Evolutionary conservation across 164 flowering plant species (phyloP).

Genomic region (Liriodendron chinense): DNA sequence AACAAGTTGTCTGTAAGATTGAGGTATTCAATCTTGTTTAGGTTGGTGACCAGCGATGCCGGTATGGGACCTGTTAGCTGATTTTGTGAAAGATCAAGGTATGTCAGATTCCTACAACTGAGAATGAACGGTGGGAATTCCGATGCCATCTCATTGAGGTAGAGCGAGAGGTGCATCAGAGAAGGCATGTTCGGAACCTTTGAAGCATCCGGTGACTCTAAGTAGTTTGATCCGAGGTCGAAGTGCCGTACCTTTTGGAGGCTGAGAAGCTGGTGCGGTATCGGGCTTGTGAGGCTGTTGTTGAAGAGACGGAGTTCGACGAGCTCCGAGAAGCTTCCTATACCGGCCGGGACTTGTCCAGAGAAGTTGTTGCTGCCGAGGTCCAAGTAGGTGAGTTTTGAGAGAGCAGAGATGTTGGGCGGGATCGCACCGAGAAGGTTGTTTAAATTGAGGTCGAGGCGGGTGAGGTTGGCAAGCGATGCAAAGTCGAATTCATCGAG

Average conservation of each 20-base stretch:
- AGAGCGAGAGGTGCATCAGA: slow-evolving; percentile 28
- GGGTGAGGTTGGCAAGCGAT: slow-evolving; percentile 34
- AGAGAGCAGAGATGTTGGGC: slow-evolving; percentile 6
- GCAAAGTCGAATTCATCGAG: slow-evolving; percentile 33
- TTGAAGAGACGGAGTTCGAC: slow-evolving; percentile 18
- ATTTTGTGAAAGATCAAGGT: slow-evolving; percentile 33
- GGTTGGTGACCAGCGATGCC: slow-evolving; percentile 18
- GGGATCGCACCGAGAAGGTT: slow-evolving; percentile 23
- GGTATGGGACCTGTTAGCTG: slow-evolving; percentile 28
- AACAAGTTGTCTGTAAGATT: slow-evolving; percentile 29
- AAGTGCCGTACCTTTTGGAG: slow-evolving; percentile 34
- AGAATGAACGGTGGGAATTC: slow-evolving; percentile 38
- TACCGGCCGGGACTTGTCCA: slow-evolving; percentile 24
- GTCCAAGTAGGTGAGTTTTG: slow-evolving; percentile 36
- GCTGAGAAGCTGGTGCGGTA: slow-evolving; percentile 38
- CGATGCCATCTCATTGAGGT: slow-evolving; percentile 12
- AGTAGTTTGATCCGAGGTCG: slow-evolving; percentile 32
- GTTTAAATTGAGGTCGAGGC: slow-evolving; percentile 31
- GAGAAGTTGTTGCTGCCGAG: slow-evolving; percentile 32
- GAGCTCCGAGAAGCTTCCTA: slow-evolving; percentile 30
- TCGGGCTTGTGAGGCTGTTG: slow-evolving; percentile 31
- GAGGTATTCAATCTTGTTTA: slow-evolving; percentile 23
- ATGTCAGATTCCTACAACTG: slow-evolving; percentile 26
- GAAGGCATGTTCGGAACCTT: slow-evolving; percentile 26
- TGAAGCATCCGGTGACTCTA: slow-evolving; percentile 26